A percentile compares a stretch with the other conserved stretches of the same genome.
These are phyloP conservation scores for Scalesia atractyloides DNA, from an alignment of 129 eudicot species.

Conservation along the genomic window DNA sequence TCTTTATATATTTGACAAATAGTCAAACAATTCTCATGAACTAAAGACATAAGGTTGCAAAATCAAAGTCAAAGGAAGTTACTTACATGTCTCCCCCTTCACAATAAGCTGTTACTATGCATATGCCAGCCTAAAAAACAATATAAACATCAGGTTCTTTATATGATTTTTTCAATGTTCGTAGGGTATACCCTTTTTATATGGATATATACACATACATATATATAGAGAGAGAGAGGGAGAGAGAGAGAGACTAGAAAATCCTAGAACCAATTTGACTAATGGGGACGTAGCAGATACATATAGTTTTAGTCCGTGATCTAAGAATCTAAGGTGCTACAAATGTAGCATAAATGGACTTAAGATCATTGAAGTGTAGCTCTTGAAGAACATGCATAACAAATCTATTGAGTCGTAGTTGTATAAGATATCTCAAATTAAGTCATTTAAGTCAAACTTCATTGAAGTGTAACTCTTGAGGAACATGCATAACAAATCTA, in stretches of 20 bases:
- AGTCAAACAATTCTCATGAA: slow-evolving; percentile 10
- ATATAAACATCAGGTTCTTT: background rate
- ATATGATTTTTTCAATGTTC: too few species aligned
- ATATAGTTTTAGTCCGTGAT: background rate
- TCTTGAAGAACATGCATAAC: background rate
- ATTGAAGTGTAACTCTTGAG: background rate
- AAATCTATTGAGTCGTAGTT: background rate
- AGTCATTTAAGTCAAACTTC: background rate
- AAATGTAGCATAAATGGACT: background rate
- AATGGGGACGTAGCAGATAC: background rate
- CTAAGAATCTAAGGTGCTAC: too few species aligned
- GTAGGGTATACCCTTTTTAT: too few species aligned
- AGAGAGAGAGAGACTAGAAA: too few species aligned
- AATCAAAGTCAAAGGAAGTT: slow-evolving; percentile 8
- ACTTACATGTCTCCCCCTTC: slow-evolving; percentile 98
- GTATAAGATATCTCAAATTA: background rate
- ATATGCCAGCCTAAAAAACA: slow-evolving; percentile 65
- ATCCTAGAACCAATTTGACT: too few species aligned
- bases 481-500: background rate
- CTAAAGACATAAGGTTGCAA: slow-evolving; percentile 6
- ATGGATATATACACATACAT: background rate
- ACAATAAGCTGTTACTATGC: slow-evolving; percentile 80
- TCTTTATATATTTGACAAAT: slow-evolving; percentile 6
- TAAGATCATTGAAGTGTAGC: background rate
- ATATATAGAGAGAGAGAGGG: too few species aligned